phyloP scores from a whole-genome alignment of 495 filamentous ascomycete species.

The Aspergillus heteromorphus region DNA sequence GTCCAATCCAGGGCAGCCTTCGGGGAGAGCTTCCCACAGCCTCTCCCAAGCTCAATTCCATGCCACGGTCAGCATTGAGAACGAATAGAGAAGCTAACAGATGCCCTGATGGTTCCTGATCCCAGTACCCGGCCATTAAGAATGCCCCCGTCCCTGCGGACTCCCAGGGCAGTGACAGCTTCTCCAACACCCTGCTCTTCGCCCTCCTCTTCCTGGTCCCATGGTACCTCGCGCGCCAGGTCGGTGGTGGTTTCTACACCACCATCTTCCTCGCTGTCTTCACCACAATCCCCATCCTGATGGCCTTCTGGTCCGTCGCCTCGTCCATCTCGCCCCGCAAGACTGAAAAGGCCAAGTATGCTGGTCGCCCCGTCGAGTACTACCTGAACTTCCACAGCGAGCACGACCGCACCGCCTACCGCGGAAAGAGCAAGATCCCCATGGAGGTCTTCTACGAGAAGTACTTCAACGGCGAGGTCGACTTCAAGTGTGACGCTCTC shows the following conservation, averaged over 20 bases:
- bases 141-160: constrained; percentile 61
- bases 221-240: constrained; percentile 47
- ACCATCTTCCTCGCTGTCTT: constrained; percentile 52
- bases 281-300: constrained; percentile 51
- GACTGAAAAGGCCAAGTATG: constrained; percentile 57
- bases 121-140: constrained; percentile 56
- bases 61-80: neutral
- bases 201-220: constrained; percentile 45
- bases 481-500: constrained; percentile 59
- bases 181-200: constrained; percentile 52
- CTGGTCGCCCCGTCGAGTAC: constrained; percentile 57
- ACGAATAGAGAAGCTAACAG: neutral
- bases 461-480: constrained; percentile 59
- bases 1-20: constrained; percentile 5
- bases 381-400: constrained; percentile 60
- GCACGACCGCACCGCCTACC: constrained; percentile 51
- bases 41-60: neutral
- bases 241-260: constrained; percentile 51
- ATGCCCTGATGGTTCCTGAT: neutral
- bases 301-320: constrained; percentile 53
- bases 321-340: constrained; percentile 54
- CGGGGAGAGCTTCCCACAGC: neutral
- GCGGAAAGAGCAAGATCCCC: constrained; percentile 58
- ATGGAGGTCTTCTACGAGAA: constrained; percentile 64
- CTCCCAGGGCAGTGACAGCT: constrained; percentile 49